Base-by-base conservation (phyloP, 2,329 filamentous ascomycete species). In the Aspergillus sp. region DNA sequence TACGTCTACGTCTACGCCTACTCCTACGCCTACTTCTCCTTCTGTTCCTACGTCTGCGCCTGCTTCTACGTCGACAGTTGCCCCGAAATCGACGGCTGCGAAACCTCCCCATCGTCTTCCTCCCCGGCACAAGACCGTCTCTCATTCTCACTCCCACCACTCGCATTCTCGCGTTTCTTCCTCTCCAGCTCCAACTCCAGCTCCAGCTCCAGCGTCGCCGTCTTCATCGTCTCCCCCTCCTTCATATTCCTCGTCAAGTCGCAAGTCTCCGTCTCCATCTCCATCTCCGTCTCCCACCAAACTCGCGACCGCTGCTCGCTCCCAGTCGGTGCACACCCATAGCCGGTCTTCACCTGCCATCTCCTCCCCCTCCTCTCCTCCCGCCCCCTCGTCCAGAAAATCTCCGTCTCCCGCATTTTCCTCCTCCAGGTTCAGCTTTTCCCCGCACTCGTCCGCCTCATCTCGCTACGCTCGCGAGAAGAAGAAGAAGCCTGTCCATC, bases 401-500 rank as follows among this genome's bases (percentile, higher is more conserved):
- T 48, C 57, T n/a, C 49, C 54, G 36, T 43, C 52, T 12, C 60
- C 57, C 19, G 46, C 57, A 27, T 59, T 63, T 38, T 55, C 46
- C 43, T 52, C 58, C 42, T 52, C 56, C 56, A 56, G 52, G 57
- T 54, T 56, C 64, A 62, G 50, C 65, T 68, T 53, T 64, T 67
- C 40, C 9, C 29, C 40, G 27, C 29, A 10, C 8, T 29, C 27
- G 9, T 41, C 40, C 9, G 27, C 60, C 41, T 58, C 55, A 44
- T 46, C 55, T 51, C 65, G 66, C 51, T 61, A 61, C 49, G 59
- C 64, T 12, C 58, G 60, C 59, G 64, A 66, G 51, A 75, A 76
- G 53, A 80, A 91, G n/a, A n/a, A n/a, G n/a, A n/a, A n/a, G n/a
- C n/a, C n/a, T 64, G 85, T 82, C 2, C 90, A 96, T 67, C 91